These are phyloP conservation scores for Vanrija pseudolonga DNA, from an alignment of 1,284 basidiomycete species.

Conservation along the genomic window DNA sequence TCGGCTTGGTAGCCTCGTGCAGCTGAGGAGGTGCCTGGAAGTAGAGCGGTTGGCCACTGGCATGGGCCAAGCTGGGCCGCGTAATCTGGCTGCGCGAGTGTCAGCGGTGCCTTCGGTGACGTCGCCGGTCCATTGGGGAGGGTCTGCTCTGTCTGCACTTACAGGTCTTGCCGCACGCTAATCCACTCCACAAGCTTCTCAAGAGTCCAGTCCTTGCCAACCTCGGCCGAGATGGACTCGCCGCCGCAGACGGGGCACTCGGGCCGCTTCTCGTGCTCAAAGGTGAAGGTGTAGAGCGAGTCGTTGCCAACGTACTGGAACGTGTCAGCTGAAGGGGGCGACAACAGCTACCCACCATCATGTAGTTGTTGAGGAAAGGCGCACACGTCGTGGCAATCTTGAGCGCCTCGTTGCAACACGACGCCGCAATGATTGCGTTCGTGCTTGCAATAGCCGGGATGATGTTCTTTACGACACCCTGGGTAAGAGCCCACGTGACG, in stretches of 20 bases:
- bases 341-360: constrained; percentile 62
- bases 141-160: constrained; percentile 37
- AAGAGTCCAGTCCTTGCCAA: constrained; percentile 69
- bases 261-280: constrained; percentile 84
- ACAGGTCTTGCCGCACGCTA: constrained; percentile 82
- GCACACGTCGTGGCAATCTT: constrained; percentile 95
- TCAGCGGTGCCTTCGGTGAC: background rate
- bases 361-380: constrained; percentile 95
- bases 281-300: constrained; percentile 95
- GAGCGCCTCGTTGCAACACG: constrained; percentile 98
- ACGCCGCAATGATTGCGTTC: constrained; percentile 92
- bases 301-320: constrained; percentile 77
- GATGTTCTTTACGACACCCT: constrained; percentile 99
- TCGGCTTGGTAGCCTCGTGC: constrained; percentile 78
- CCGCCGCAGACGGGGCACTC: constrained; percentile 98
- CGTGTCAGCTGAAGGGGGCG: background rate
- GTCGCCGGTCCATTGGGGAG: too few relatives aligned
- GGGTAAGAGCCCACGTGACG: constrained; percentile 95
- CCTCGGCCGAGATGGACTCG: constrained; percentile 67
- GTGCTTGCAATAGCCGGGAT: constrained; percentile 97
- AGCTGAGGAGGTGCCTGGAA: constrained; percentile 88
- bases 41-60: constrained; percentile 67
- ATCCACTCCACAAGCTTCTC: constrained; percentile 81
- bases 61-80: constrained; percentile 75
- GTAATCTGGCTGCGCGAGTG: constrained; percentile 74